A percentile compares a stretch with the other conserved stretches of the same genome.
Conservation (phyloP, 805 yeast genomes). For the Yarrowia divulgata region DNA sequence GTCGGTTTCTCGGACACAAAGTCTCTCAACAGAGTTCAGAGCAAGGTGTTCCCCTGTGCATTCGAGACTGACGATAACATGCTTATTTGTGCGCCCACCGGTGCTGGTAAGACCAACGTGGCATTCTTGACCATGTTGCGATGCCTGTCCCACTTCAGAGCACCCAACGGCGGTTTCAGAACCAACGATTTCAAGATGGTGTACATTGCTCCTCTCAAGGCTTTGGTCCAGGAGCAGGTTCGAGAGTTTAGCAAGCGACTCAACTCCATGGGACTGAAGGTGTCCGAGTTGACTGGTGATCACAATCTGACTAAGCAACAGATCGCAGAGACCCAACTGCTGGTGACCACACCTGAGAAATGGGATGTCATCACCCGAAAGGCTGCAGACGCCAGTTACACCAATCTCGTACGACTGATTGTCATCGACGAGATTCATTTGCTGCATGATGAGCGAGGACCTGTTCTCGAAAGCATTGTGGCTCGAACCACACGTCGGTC, state of each 20-base stretch:
- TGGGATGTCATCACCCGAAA: constrained; percentile 97
- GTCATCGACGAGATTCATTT: constrained; percentile 93
- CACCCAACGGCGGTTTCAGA: constrained; percentile 59
- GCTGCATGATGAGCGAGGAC: constrained; percentile 93
- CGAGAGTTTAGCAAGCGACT: constrained; percentile 81
- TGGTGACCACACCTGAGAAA: constrained; percentile 95
- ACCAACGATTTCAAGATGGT: constrained; percentile 73
- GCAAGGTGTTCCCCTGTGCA: constrained; percentile 80
- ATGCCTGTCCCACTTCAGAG: constrained; percentile 62
- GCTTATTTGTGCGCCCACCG: constrained; percentile 95
- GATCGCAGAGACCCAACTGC: constrained; percentile 75
- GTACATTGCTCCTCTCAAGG: constrained; percentile 91
- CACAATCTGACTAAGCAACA: constrained; percentile 77
- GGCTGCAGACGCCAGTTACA: constrained; percentile 67
- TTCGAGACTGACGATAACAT: constrained; percentile 74
- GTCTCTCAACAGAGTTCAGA: constrained; percentile 81
- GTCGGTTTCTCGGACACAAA: constrained; percentile 73
- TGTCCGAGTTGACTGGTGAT: constrained; percentile 92
- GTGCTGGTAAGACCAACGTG: constrained; percentile 98
- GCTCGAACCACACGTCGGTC: constrained; percentile 67
- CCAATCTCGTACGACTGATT: constrained; percentile 68
- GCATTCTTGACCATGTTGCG: constrained; percentile 85
- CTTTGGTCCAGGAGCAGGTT: constrained; percentile 94
- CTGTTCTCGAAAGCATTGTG: constrained; percentile 87
- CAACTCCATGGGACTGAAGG: constrained; percentile 67